Percentiles rank a stretch among this genome's conserved stretches.
phyloP scores from a whole-genome alignment of 768 basidiomycete species.

The Pleurotus tuber-regium region DNA sequence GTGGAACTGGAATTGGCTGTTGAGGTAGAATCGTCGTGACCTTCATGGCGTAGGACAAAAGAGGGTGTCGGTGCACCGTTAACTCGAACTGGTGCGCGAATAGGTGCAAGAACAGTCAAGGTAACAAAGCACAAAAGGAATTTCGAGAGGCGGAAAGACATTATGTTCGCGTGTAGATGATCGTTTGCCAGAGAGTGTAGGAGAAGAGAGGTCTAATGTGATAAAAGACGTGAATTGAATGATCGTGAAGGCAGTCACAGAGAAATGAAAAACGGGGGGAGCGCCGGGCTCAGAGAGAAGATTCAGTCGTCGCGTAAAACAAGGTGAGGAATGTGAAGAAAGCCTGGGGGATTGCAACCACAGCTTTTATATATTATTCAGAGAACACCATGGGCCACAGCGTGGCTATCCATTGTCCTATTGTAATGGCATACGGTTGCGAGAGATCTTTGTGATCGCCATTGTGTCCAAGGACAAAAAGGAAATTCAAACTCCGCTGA shows the following conservation, averaged over 20 bases:
- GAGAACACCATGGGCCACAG: background rate
- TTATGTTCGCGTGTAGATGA: background rate
- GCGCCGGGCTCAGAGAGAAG: conserved; percentile 7
- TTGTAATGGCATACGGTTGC: no score
- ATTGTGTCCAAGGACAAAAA: background rate
- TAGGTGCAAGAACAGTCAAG: conserved; percentile 1
- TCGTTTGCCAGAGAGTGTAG: background rate
- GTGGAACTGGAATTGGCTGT: conserved; percentile 6
- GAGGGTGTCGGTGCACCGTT: conserved; percentile 29
- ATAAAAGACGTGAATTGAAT: background rate
- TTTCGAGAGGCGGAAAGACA: background rate
- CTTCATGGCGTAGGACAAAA: conserved; percentile 23
- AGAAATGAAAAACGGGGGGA: background rate
- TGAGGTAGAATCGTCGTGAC: conserved; percentile 19
- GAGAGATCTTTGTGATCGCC: no score
- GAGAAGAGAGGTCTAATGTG: background rate
- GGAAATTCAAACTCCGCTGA: background rate
- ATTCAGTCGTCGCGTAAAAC: background rate
- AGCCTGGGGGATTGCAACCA: no score
- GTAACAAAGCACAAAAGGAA: conserved; percentile 3
- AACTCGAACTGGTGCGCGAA: conserved; percentile 20
- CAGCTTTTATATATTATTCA: no score
- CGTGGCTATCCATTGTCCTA: background rate
- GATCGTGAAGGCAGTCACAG: background rate
- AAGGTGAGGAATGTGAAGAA: no score